Conservation (phyloP, 768 basidiomycete genomes). For the Tricholoma hemisulphureum region DNA sequence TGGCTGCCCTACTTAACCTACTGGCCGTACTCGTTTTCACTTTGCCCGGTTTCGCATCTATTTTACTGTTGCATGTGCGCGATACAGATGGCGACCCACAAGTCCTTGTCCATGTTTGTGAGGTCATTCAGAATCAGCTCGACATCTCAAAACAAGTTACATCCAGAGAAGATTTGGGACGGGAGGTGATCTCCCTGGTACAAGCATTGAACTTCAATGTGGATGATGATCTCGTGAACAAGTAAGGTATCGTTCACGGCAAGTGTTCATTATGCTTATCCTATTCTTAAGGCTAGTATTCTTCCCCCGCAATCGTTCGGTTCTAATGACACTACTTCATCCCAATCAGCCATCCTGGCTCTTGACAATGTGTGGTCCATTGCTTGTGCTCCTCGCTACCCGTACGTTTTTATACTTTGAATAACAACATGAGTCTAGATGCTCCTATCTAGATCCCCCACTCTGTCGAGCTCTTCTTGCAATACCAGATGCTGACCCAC, state of each 20-base stretch:
- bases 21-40: slow-evolving; percentile 44
- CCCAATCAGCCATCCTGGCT: slow-evolving; percentile 51
- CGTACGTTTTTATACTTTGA: slow-evolving; percentile 37
- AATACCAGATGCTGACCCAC: slow-evolving; percentile 25
- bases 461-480: slow-evolving; percentile 46
- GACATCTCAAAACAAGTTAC: slow-evolving; percentile 28
- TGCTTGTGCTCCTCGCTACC: slow-evolving; percentile 54
- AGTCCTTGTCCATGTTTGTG: slow-evolving; percentile 41
- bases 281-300: slow-evolving; percentile 11
- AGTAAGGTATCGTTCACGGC: slow-evolving; percentile 25
- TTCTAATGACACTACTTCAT: slow-evolving; percentile 50
- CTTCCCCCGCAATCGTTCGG: slow-evolving; percentile 41
- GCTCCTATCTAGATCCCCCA: slow-evolving; percentile 34
- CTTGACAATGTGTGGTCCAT: slow-evolving; percentile 44
- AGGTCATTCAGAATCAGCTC: slow-evolving; percentile 42
- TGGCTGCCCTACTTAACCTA: slow-evolving; percentile 55
- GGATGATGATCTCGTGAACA: slow-evolving; percentile 40
- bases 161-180: slow-evolving; percentile 34
- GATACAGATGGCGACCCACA: slow-evolving; percentile 25
- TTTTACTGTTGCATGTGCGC: slow-evolving; percentile 31
- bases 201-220: slow-evolving; percentile 53
- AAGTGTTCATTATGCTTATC: not conserved
- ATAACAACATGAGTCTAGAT: not conserved
- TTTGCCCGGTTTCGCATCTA: slow-evolving; percentile 46
- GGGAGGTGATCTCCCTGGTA: slow-evolving; percentile 45